Conservation (phyloP, 768 basidiomycete species). For the Pulveroboletus sp. region DNA sequence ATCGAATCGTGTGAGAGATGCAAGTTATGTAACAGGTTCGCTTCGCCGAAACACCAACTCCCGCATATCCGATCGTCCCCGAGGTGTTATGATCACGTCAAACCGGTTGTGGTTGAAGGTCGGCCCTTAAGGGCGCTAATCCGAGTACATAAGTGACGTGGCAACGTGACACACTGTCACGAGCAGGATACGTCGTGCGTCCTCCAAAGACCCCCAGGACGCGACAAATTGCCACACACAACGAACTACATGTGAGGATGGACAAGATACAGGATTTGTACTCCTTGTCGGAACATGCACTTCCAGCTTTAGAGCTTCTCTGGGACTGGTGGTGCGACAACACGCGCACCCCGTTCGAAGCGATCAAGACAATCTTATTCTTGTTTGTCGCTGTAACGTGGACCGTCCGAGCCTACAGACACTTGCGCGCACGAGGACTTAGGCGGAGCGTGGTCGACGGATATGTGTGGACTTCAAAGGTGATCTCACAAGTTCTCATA, state of each 20-base stretch:
- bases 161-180: no score
- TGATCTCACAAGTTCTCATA: not conserved
- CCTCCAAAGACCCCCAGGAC: not conserved
- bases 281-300: conserved; percentile 7
- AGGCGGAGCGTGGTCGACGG: conserved; percentile 21
- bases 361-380: conserved; percentile 33
- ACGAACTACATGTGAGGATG: not conserved
- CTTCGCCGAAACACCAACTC: no score
- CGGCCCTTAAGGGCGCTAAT: no score
- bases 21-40: no score
- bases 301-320: conserved; percentile 4
- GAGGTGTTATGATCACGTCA: no score
- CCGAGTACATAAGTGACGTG: no score
- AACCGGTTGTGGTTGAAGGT: no score
- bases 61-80: no score
- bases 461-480: conserved; percentile 29
- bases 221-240: not conserved
- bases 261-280: conserved; percentile 3
- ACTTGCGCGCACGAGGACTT: conserved; percentile 38
- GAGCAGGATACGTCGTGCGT: no score
- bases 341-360: conserved; percentile 23
- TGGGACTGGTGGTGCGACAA: conserved; percentile 14
- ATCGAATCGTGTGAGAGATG: no score
- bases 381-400: conserved; percentile 32
- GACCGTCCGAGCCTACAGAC: conserved; percentile 26